These are phyloP conservation scores for Mycena leptocephala DNA, from an alignment of 768 basidiomycete species.

Conservation along the genomic window DNA sequence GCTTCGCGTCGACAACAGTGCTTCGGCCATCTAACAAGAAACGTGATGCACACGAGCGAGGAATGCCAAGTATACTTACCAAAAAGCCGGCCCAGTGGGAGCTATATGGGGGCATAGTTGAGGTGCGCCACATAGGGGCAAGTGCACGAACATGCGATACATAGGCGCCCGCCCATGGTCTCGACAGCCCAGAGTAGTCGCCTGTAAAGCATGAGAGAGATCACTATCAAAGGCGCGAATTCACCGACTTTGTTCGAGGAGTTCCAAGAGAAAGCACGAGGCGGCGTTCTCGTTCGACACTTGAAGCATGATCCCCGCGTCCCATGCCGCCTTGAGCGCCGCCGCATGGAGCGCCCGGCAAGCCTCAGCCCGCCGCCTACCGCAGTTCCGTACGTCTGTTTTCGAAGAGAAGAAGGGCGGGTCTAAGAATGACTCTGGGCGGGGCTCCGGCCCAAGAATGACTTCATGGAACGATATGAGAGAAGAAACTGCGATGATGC, in stretches of 20 bases:
- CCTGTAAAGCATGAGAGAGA: background rate
- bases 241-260: background rate
- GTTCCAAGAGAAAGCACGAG: conserved; percentile 1
- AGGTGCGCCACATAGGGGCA: background rate
- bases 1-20: background rate
- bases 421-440: background rate
- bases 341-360: background rate
- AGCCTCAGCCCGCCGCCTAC: background rate
- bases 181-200: background rate
- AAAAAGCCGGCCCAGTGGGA: background rate
- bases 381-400: background rate
- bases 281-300: conserved; percentile 5
- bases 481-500: conserved; percentile 7
- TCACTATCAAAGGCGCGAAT: background rate
- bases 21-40: background rate
- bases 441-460: conserved; percentile 6
- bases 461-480: conserved; percentile 17
- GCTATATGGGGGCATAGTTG: background rate
- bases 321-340: conserved; percentile 19
- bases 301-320: background rate
- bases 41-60: background rate
- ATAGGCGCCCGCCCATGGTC: background rate
- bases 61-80: background rate
- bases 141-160: background rate
- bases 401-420: background rate